These are phyloP conservation scores for Immersiporthe knoxdaviesiana DNA, from an alignment of 2,329 filamentous ascomycete species.

Conservation along the genomic window DNA sequence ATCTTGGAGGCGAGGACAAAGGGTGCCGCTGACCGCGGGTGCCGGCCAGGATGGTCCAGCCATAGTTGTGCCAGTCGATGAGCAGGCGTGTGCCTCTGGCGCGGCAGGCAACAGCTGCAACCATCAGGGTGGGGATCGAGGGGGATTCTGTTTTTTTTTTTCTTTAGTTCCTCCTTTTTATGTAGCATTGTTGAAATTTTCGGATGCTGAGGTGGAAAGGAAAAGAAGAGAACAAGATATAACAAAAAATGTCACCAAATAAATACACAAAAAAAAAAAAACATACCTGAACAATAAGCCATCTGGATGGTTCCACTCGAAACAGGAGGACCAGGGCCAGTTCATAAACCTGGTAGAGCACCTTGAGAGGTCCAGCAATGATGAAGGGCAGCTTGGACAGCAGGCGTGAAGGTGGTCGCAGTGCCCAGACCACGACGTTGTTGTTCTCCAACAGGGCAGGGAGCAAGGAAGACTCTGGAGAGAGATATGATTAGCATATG, in stretches of 20 bases:
- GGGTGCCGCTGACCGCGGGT: constrained; percentile 64
- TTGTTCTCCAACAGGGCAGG: constrained; percentile 73
- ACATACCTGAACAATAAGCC: constrained; percentile 79
- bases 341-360: constrained; percentile 76
- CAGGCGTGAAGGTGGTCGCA: constrained; percentile 68
- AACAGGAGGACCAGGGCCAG: constrained; percentile 77
- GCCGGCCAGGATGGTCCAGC: constrained; percentile 84
- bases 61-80: constrained; percentile 99
- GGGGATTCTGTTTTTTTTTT: constrained; percentile 70
- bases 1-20: constrained; percentile 76
- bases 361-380: constrained; percentile 79
- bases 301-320: constrained; percentile 71
- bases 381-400: constrained; percentile 77
- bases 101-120: constrained; percentile 73
- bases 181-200: constrained; percentile 27
- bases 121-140: constrained; percentile 88
- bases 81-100: constrained; percentile 80
- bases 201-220: too few species aligned
- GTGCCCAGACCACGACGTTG: constrained; percentile 70
- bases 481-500: constrained; percentile 20
- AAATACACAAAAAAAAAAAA: background rate
- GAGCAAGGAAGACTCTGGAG: constrained; percentile 65
- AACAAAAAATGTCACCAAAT: too few species aligned
- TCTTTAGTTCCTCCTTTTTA: constrained; percentile 4
- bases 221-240: too few species aligned